Conservation (phyloP, 2,329 filamentous ascomycete species). For the Coniochaeta ligniaria region DNA sequence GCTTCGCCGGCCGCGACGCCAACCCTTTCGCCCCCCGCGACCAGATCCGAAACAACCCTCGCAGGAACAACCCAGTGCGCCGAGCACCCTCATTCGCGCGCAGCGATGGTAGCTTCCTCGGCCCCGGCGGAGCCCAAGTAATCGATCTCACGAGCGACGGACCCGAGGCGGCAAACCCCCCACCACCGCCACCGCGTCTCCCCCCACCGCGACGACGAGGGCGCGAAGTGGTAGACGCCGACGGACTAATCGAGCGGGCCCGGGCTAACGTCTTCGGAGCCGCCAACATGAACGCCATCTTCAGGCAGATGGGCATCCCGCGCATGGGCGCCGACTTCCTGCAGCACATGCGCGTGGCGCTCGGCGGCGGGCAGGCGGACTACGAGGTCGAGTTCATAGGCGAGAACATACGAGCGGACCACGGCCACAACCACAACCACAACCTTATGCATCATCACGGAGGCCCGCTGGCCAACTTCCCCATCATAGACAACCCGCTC, state of each 20-base stretch:
- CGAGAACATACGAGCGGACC: conserved; percentile 7
- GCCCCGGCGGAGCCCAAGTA: conserved; percentile 21
- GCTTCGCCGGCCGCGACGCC: not conserved
- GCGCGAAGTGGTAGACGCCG: not conserved
- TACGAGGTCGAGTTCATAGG: conserved; percentile 19
- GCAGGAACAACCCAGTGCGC: conserved; percentile 6
- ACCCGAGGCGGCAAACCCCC: conserved; percentile 18
- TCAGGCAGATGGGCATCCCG: not conserved
- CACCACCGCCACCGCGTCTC: not conserved
- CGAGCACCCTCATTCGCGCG: conserved; percentile 34
- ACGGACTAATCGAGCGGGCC: not conserved
- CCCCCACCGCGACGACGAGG: not conserved
- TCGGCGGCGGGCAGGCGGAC: conserved; percentile 11
- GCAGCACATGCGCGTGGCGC: conserved; percentile 3
- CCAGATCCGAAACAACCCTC: not conserved
- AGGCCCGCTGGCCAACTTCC: not conserved
- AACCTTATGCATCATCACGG: too few relatives aligned
- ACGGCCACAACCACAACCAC: not conserved
- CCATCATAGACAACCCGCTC: conserved; percentile 16
- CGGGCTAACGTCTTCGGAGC: not conserved
- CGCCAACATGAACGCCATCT: not conserved
- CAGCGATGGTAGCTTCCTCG: conserved; percentile 36
- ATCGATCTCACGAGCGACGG: conserved; percentile 48
- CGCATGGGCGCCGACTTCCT: conserved; percentile 1
- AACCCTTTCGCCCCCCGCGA: conserved; percentile 2